phyloP scores from a whole-genome alignment of 345 rosid genomes.

The Cardiospermum halicacabum region DNA sequence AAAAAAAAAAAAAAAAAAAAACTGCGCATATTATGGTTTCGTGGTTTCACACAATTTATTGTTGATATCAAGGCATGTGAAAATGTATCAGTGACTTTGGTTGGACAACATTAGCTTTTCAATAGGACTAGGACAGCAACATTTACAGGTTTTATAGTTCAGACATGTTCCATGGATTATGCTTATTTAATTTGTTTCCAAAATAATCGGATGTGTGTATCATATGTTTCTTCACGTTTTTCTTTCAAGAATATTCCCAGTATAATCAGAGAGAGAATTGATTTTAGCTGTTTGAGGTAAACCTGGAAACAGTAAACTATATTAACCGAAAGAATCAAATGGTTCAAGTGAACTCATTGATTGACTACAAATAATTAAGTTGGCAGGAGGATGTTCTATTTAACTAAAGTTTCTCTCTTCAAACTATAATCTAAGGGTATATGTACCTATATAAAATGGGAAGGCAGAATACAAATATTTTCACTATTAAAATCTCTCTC shows the following conservation, averaged over 20 bases:
- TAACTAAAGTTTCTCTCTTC: neutral
- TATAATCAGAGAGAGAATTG: too few species aligned
- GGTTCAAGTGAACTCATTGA: too few species aligned
- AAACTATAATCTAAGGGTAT: conserved; percentile 10
- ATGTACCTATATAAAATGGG: neutral
- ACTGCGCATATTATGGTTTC: neutral
- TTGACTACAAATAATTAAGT: too few species aligned
- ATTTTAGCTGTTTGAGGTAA: too few species aligned
- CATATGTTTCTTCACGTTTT: too few species aligned
- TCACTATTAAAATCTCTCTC: conserved; percentile 16
- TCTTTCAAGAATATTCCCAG: too few species aligned
- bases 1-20: too few species aligned
- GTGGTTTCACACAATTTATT: neutral
- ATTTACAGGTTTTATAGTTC: neutral
- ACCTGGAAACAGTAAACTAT: neutral
- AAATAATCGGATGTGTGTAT: too few species aligned
- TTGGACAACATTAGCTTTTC: neutral
- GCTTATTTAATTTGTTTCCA: too few species aligned
- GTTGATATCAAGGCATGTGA: neutral
- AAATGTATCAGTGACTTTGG: neutral
- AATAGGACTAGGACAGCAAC: neutral
- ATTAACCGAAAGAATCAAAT: too few species aligned
- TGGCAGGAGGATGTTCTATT: too few species aligned
- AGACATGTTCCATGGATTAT: too few species aligned
- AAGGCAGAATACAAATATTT: neutral